A percentile compares a stretch with the other conserved stretches of the same genome.
These are phyloP conservation scores for Uromyces viciae-fabae DNA, from an alignment of 1,284 basidiomycete species.

Conservation along the genomic window DNA sequence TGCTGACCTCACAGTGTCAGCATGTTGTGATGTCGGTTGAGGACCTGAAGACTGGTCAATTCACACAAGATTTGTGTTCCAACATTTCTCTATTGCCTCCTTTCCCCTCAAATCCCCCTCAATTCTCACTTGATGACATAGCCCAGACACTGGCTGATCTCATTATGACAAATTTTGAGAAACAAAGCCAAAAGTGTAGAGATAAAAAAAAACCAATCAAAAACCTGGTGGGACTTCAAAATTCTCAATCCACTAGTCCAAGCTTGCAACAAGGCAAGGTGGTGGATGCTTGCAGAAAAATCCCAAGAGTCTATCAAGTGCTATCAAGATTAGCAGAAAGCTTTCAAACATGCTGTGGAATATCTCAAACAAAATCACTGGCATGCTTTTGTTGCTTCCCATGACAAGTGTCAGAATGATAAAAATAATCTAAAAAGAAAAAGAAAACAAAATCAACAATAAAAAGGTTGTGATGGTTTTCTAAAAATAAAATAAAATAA, in stretches of 20 bases:
- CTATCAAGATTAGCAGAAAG: background rate
- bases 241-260: background rate
- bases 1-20: background rate
- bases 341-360: conserved; percentile 21
- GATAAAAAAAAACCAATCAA: background rate
- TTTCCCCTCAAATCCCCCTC: background rate
- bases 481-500: too few species aligned
- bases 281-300: background rate
- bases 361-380: too few species aligned
- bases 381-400: too few species aligned
- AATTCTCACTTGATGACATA: background rate
- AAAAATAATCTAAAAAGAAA: too few species aligned
- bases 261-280: background rate
- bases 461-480: too few species aligned
- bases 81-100: background rate
- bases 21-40: background rate
- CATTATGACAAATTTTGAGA: background rate
- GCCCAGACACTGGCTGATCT: background rate
- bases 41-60: background rate
- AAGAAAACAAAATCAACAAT: too few species aligned
- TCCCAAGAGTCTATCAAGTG: background rate
- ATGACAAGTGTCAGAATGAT: too few species aligned
- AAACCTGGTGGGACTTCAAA: conserved; percentile 11
- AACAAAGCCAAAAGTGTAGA: background rate
- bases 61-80: background rate